Percentiles rank a stretch among this genome's conserved stretches.
phyloP scores from a whole-genome alignment of 768 basidiomycete genomes.

The Leccinum disarticulatum region DNA sequence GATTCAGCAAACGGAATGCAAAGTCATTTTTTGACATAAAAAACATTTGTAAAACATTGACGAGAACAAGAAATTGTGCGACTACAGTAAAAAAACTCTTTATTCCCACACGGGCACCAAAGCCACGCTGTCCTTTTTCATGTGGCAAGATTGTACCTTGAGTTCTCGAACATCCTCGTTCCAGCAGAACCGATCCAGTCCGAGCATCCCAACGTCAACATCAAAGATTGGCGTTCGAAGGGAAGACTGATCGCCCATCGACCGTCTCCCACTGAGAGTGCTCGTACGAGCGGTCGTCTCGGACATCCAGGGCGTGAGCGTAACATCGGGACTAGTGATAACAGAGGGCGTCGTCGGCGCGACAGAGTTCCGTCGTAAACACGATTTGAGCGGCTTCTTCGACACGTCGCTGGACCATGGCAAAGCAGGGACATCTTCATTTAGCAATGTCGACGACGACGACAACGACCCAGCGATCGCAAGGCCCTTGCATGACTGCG shows the following conservation, averaged over 20 bases:
- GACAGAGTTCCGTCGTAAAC: constrained; percentile 6
- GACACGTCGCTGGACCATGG: not conserved
- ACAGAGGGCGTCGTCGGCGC: not conserved
- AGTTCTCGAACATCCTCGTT: constrained; percentile 15
- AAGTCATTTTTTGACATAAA: not conserved
- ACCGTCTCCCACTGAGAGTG: not conserved
- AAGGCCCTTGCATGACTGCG: constrained; percentile 11
- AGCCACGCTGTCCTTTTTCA: constrained; percentile 22
- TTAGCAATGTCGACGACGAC: not conserved
- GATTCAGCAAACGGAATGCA: constrained; percentile 19
- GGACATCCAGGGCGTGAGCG: constrained; percentile 2
- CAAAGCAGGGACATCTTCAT: not conserved
- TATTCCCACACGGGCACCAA: constrained; percentile 20
- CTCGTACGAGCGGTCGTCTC: constrained; percentile 1
- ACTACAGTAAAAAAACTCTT: not conserved
- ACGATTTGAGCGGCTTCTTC: constrained; percentile 14
- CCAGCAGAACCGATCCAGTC: constrained; percentile 28
- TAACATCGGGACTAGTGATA: not conserved
- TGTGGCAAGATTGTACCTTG: constrained; percentile 11
- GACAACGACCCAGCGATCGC: constrained; percentile 8
- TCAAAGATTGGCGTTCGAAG: constrained; percentile 21
- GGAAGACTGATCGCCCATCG: constrained; percentile 10
- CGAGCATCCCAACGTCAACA: constrained; percentile 23
- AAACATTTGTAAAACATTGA: not conserved
- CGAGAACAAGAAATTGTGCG: not conserved